Evolutionary conservation across 306 rosid genomes (phyloP), one percentile per base, ranked within the genome.

Genomic region (Malus orientalis): DNA sequence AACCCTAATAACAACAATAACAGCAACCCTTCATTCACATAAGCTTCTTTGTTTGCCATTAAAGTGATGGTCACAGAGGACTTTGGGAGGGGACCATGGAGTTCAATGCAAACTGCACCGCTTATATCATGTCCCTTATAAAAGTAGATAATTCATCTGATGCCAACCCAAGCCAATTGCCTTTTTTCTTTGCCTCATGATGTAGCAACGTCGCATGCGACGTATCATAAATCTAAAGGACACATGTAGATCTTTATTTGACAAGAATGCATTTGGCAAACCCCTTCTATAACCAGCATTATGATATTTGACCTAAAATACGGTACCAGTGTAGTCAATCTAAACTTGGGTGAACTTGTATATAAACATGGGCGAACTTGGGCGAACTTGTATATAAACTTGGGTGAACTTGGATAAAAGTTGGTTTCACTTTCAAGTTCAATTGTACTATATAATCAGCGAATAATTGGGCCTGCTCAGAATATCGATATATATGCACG

Each of bases 141-240:
- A 90, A 77, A 77, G 84, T 83, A 73, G 76, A 83, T 86, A 77
- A 77, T 78, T 74, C 10, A 78, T 79, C 72, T 76, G 84, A 86
- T 83, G 89, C 84, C 81, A 86, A 83, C 78, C 75, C 81, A 63
- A 79, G 73, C 29, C 44, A 44, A 40, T 62, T 60, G 67, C 71
- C 58, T 38, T 79, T 71, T 62, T 75, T 79, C 80, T 81, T 84
- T 87, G 78, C 88, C 84, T 71, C 84, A 73, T 85, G 83, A 86
- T 82, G 69, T 85, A 88, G 91, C 84, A 79, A 79, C 96, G 77
- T 91, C 89, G 70, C 74, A 47, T 74, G 88, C 84, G 91, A 90
- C 87, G 80, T 87, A 76, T 87, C 91, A 85, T 85, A 79, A 77
- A 79, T 82, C 82, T 74, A 45, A 61, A 45, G 61, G 70, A 18